These are phyloP conservation scores for Mycena latifolia DNA, from an alignment of 768 basidiomycete species.

Conservation along the genomic window DNA sequence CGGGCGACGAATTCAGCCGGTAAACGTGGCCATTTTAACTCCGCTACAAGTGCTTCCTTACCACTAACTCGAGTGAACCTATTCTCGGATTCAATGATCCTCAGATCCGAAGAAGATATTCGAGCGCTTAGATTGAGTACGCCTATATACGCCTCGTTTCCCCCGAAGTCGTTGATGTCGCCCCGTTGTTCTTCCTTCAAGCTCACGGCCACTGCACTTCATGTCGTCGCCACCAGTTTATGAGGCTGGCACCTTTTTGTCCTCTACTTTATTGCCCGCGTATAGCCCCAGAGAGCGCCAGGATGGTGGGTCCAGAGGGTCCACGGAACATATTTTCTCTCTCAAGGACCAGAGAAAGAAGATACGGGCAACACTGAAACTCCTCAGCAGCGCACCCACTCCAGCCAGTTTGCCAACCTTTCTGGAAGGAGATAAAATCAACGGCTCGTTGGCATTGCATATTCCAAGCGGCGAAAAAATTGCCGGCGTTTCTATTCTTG, in stretches of 20 bases:
- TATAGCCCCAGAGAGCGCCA: conserved; percentile 18
- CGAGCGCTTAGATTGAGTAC: not conserved
- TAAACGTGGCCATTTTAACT: too few species aligned
- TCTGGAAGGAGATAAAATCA: conserved; percentile 26
- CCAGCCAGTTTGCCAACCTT: conserved; percentile 21
- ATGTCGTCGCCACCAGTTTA: conserved; percentile 30
- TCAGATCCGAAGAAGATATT: not conserved
- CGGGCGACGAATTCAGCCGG: too few species aligned
- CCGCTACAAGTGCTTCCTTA: too few species aligned
- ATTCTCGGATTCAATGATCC: not conserved
- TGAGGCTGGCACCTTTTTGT: conserved; percentile 1
- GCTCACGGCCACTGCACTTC: not conserved
- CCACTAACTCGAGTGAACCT: too few species aligned
- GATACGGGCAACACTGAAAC: conserved; percentile 14
- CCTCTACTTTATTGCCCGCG: conserved; percentile 17
- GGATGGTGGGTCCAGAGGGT: conserved; percentile 10
- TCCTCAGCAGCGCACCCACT: conserved; percentile 26
- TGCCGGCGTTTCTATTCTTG: conserved; percentile 13
- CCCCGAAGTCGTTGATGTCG: not conserved
- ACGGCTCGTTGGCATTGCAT: conserved; percentile 20
- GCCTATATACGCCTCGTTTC: not conserved
- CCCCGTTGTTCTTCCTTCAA: not conserved
- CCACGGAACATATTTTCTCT: conserved; percentile 28
- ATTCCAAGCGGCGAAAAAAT: conserved; percentile 25
- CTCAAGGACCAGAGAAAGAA: conserved; percentile 27